Conservation (phyloP, 129 eudicot genomes). For the Glebionis coronaria region DNA sequence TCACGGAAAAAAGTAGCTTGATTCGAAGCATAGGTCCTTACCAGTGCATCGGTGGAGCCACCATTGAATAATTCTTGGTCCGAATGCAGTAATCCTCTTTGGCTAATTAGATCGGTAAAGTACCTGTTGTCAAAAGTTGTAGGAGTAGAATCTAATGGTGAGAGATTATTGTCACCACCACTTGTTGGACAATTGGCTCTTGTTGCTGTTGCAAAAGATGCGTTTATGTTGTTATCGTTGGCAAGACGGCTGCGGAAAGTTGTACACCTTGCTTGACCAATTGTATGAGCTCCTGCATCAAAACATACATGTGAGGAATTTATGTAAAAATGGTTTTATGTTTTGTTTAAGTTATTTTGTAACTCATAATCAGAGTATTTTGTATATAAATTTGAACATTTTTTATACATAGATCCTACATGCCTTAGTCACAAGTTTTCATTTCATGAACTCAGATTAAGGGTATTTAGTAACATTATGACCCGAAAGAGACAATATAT, state of each 20-base stretch:
- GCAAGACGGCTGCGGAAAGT: conserved; percentile 31
- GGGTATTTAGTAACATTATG: no score
- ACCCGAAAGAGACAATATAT: no score
- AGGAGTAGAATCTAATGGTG: conserved; percentile 39
- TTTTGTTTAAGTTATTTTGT: no score
- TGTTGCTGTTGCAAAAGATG: conserved; percentile 28
- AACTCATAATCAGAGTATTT: no score
- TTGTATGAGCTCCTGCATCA: conserved; percentile 39
- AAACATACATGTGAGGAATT: background rate
- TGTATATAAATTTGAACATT: no score
- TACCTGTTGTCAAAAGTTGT: conserved; percentile 38
- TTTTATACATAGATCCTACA: no score
- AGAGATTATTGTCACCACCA: conserved; percentile 42
- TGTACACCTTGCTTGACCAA: conserved; percentile 49
- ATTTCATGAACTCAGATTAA: no score
- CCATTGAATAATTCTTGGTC: conserved; percentile 51
- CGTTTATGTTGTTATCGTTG: conserved; percentile 38
- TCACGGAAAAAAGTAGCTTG: conserved; percentile 31
- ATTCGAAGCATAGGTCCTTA: conserved; percentile 28
- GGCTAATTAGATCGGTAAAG: conserved; percentile 29
- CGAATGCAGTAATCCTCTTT: conserved; percentile 52
- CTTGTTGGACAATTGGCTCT: conserved; percentile 37
- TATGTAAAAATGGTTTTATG: no score
- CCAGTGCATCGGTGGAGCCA: conserved; percentile 42
- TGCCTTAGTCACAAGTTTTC: no score